Evolutionary conservation across 257 asterid genomes (phyloP), one percentile per base, ranked within the genome.

Genomic region (Solanum sparsipilum): DNA sequence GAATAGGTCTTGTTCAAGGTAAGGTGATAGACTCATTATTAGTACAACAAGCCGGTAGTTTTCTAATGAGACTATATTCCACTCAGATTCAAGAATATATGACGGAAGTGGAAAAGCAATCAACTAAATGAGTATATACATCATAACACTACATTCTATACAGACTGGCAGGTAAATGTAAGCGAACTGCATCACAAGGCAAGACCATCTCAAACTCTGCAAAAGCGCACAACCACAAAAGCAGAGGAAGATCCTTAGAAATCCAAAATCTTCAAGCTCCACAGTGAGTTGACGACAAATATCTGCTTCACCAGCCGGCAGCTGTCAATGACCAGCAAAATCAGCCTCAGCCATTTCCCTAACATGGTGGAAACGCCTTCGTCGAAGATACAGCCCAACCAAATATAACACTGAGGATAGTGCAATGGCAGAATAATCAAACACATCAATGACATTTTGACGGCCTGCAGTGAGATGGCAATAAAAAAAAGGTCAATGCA

Each of bases 371-470:
- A 89, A 79, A 23, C 95, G 97, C 89, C 92, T 92, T 85, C 94
- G 88, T 63, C 93, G 95, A 31, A 91, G 89, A 85, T 86, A 91
- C 84, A 92, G 86, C 74, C 96, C 94, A 34, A 85, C 92, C 41
- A 93, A 52, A 84, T 94, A 92, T 74, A 94, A 85, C 87, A 93
- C 56, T 52, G 91, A 81, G 9, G 94, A 93, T 82, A 95, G 94
- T 7, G 87, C 92, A 56, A 92, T 86, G 16, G 96, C 96, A 5
- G 92, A 90, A 90, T 88, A 89, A 79, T 94, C 98, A 74, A 94
- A 93, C 85, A 93, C 89, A 63, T 92, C 91, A 76, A 90, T 84
- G 38, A 91, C 89, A 74, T 93, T 92, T 27, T 86, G 90, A 73
- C 91, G 93, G 75, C 95, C 98, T 94, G 94, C 87, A 89, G 73